Evolutionary conservation across 441 rosid species (phyloP).

Genomic region (Hypseocharis bilobata): DNA sequence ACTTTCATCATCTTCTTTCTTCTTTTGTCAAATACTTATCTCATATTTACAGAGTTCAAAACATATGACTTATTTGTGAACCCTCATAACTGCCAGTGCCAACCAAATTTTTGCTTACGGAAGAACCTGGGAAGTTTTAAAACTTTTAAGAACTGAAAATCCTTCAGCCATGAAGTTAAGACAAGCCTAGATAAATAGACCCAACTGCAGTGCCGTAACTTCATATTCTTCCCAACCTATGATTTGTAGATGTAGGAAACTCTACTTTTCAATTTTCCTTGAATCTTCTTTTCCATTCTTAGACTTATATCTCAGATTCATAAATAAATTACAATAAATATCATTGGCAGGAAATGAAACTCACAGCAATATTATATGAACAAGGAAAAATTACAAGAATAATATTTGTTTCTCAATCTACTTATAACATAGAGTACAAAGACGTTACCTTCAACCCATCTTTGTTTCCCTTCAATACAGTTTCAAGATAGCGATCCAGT

Average conservation of each 20-base stretch:
- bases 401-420: background rate
- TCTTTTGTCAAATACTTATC: background rate
- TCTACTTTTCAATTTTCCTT: no score
- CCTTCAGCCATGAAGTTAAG: background rate
- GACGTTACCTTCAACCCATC: constrained; percentile 80
- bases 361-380: background rate
- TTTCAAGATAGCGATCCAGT: constrained; percentile 74
- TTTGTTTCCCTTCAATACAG: constrained; percentile 79
- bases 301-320: no score
- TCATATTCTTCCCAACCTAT: no score
- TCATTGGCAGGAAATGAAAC: no score
- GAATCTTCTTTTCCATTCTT: no score
- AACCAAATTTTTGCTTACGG: background rate
- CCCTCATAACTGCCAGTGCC: background rate
- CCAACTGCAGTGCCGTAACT: no score
- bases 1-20: background rate
- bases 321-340: no score
- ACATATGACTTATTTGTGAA: background rate
- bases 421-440: background rate
- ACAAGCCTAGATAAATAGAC: background rate
- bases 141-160: background rate
- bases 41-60: constrained; percentile 1
- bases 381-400: no score
- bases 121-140: background rate
- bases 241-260: no score